These are phyloP conservation scores for Stephanocyclus meneghinianus DNA, from an alignment of 352 stramenopile genomes.

Conservation along the genomic window DNA sequence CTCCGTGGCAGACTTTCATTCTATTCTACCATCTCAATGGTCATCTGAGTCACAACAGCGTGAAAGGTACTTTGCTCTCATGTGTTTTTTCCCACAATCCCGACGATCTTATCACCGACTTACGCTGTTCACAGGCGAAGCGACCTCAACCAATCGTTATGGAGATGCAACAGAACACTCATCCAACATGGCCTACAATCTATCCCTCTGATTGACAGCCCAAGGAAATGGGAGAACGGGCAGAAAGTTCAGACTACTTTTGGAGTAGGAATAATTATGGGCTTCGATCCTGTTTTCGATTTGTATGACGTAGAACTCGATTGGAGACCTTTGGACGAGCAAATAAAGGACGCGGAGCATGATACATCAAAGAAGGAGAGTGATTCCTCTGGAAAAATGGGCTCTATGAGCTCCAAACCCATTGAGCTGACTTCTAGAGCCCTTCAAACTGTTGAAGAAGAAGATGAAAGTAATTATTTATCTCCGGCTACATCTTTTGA, in stretches of 20 bases:
- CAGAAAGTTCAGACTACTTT: slow-evolving; percentile 77
- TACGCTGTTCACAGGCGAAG: slow-evolving; percentile 8
- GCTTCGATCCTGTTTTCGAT: slow-evolving; percentile 72
- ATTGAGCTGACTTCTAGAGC: slow-evolving; percentile 28
- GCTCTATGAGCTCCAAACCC: slow-evolving; percentile 24
- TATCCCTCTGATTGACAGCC: slow-evolving; percentile 62
- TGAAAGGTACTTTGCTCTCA: slow-evolving; percentile 65
- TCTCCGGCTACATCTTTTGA: slow-evolving; percentile 53
- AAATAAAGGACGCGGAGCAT: slow-evolving; percentile 64
- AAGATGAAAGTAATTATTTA: slow-evolving; percentile 60
- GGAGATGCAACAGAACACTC: slow-evolving; percentile 72
- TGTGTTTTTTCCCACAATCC: slow-evolving; percentile 19
- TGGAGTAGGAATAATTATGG: slow-evolving; percentile 67
- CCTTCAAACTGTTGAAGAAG: slow-evolving; percentile 72
- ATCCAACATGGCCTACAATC: slow-evolving; percentile 39
- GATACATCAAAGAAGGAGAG: slow-evolving; percentile 45
- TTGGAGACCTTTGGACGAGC: slow-evolving; percentile 74
- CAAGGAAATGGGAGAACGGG: slow-evolving; percentile 65
- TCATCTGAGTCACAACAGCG: slow-evolving; percentile 65
- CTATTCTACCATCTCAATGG: slow-evolving; percentile 76
- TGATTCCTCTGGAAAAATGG: slow-evolving; percentile 19
- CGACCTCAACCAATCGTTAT: slow-evolving; percentile 78
- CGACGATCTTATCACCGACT: background rate
- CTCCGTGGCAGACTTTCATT: slow-evolving; percentile 76
- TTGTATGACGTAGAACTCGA: slow-evolving; percentile 81